Conservation (phyloP, 2,329 filamentous ascomycete species). For the Intubia oerlemansii region DNA sequence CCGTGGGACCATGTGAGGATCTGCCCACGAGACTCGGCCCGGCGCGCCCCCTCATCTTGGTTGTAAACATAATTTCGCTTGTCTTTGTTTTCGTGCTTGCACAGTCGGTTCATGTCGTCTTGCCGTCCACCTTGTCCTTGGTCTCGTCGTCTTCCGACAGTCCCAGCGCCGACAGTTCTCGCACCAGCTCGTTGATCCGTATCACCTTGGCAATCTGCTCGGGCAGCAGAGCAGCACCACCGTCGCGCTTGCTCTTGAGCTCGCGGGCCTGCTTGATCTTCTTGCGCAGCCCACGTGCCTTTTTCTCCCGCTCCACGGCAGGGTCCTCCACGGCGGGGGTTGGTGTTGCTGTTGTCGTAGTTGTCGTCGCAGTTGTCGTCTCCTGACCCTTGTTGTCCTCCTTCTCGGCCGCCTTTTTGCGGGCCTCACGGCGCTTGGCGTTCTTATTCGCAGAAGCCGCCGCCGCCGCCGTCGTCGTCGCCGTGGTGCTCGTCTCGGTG, state of each 20-base stretch:
- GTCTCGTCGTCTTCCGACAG: too few species aligned
- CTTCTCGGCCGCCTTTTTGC: slow-evolving; percentile 6
- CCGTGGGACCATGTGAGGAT: too few species aligned
- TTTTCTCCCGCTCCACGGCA: slow-evolving; percentile 62
- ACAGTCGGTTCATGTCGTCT: slow-evolving; percentile 3
- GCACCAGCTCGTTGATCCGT: slow-evolving; percentile 83
- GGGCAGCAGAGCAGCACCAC: slow-evolving; percentile 61
- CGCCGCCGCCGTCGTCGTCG: too few species aligned
- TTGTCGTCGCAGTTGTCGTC: too few species aligned
- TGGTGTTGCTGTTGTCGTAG: slow-evolving; percentile 21
- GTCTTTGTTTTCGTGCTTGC: too few species aligned
- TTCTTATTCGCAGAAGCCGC: too few species aligned
- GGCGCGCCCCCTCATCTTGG: too few species aligned
- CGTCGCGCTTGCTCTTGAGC: slow-evolving; percentile 75
- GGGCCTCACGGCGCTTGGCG: slow-evolving; percentile 60
- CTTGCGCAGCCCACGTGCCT: slow-evolving; percentile 77
- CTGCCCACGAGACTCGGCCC: too few species aligned
- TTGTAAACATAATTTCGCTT: too few species aligned
- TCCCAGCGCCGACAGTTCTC: slow-evolving; percentile 67
- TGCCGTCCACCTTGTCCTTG: neutral
- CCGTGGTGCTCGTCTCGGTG: too few species aligned
- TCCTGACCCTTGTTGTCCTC: neutral
- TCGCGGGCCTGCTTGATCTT: slow-evolving; percentile 89
- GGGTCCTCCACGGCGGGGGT: slow-evolving; percentile 7
- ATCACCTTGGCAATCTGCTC: slow-evolving; percentile 97